Evolutionary conservation across 2,329 filamentous ascomycete genomes (phyloP), one percentile per base, ranked within the genome.

Genomic region (Aspergillus brasiliensis): DNA sequence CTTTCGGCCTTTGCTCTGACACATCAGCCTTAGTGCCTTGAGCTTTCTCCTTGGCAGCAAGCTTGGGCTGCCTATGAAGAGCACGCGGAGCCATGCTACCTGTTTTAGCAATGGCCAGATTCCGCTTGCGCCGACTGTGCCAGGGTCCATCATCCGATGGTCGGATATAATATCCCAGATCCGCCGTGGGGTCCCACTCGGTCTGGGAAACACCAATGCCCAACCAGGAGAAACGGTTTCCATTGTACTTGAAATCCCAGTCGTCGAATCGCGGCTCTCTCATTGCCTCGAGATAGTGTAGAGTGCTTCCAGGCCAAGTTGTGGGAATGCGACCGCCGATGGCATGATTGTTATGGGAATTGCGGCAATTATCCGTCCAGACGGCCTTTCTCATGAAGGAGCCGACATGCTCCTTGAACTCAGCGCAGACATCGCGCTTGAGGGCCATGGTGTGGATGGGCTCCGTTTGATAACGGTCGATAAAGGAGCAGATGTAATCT

Each of bases 401-500:
- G 47, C 75, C 71, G 42, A 73, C 71, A 61, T 56, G 52, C 6
- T 64, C 67, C 49, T 71, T 73, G 27, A 77, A 73, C 10, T 74
- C 70, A 48, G 73, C 64, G 7, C 73, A 61, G n/a, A 73, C 72
- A 7, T 77, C 71, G 51, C 72, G 70, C 57, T 71, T 73, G 1
- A 76, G 72, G 49, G 69, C 73, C 28, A 78, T 72, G 11, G 69
- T 73, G 51, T 69, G 76, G 69, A 78, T 59, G 44, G 57, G 46
- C 48, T 68, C 55, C 3, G 60, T 60, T 28, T 63, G 62, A 11
- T 61, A 74, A 65, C 77, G 73, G 56, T 77, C 63, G 2, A 71
- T 64, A 61, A 79, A 76, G 60, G 76, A 73, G 31, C 74, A 62
- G n/a, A 72, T 78, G 11, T 77, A 81, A 63, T 82, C 79, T 49